Conservation (phyloP, 2,329 filamentous ascomycete genomes). For the Cladobotryum protrusum region DNA sequence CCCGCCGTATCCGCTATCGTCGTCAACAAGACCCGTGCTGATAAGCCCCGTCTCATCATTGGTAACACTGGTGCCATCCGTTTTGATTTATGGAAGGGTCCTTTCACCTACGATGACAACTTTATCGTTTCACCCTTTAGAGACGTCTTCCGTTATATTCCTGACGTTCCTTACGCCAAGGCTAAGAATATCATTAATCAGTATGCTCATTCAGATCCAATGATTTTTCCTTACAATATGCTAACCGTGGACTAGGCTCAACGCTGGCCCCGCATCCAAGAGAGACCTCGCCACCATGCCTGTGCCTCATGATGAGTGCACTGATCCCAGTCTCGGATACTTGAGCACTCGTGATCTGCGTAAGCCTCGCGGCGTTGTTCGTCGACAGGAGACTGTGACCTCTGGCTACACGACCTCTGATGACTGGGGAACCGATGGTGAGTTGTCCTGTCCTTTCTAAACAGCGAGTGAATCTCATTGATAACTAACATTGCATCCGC, state of each 20-base stretch:
- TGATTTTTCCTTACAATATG: not conserved
- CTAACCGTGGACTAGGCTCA: conserved; percentile 27
- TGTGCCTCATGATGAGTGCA: conserved; percentile 38
- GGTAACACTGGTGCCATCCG: conserved; percentile 56
- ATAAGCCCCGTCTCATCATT: conserved; percentile 49
- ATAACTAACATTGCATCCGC: not conserved
- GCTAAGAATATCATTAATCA: conserved; percentile 31
- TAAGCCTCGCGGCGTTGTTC: conserved; percentile 31
- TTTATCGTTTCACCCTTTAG: conserved; percentile 53
- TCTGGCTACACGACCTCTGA: conserved; percentile 50
- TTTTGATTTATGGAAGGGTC: conserved; percentile 57
- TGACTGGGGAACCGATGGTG: conserved; percentile 46
- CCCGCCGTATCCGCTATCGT: conserved; percentile 46
- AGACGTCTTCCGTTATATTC: conserved; percentile 47
- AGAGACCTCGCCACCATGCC: conserved; percentile 30
- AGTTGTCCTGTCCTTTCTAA: not conserved
- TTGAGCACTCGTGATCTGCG: conserved; percentile 17
- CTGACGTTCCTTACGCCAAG: conserved; percentile 42
- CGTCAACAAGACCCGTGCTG: conserved; percentile 43
- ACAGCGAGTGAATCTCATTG: not conserved
- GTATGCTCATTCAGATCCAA: conserved; percentile 13
- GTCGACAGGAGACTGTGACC: conserved; percentile 42
- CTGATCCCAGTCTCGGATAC: conserved; percentile 36
- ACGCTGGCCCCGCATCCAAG: conserved; percentile 33
- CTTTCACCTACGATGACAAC: conserved; percentile 48